Conservation (phyloP, 2,329 filamentous ascomycete species). For the Iodosphaeria phyllophila region DNA sequence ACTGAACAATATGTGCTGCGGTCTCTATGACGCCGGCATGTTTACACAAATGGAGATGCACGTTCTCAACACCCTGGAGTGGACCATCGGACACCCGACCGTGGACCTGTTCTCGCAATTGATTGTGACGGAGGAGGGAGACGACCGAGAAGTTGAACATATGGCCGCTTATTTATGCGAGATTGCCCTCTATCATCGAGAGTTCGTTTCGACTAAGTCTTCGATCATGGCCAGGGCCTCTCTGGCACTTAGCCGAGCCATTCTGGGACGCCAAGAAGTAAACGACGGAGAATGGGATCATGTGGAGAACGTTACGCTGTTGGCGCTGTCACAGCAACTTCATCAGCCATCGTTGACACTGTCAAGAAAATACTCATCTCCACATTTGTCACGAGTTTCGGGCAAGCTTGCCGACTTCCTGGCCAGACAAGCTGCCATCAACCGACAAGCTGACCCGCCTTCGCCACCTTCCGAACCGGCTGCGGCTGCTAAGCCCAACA, state of each 20-base stretch:
- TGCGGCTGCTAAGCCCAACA: constrained; percentile 29
- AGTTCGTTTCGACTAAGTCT: constrained; percentile 84
- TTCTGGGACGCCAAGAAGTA: constrained; percentile 63
- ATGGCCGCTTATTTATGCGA: constrained; percentile 91
- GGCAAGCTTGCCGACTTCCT: constrained; percentile 38
- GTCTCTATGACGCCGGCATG: constrained; percentile 96
- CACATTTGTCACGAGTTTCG: constrained; percentile 32
- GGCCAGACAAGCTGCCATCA: constrained; percentile 36
- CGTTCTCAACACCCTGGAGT: constrained; percentile 90
- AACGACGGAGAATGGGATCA: constrained; percentile 61
- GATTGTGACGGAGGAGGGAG: constrained; percentile 59
- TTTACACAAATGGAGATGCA: constrained; percentile 99
- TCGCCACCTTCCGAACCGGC: constrained; percentile 37
- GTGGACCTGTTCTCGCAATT: constrained; percentile 87
- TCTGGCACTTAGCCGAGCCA: constrained; percentile 68
- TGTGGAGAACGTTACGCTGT: constrained; percentile 46
- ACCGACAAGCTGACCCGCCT: constrained; percentile 32
- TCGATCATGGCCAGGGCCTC: constrained; percentile 82
- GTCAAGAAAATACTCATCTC: constrained; percentile 38
- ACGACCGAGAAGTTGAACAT: constrained; percentile 77
- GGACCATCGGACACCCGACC: constrained; percentile 89
- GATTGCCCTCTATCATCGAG: constrained; percentile 88
- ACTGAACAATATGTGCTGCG: constrained; percentile 98
- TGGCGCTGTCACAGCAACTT: constrained; percentile 39
- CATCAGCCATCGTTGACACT: constrained; percentile 38